Conservation (phyloP, 768 basidiomycete genomes). For the Cubamyces sp. region DNA sequence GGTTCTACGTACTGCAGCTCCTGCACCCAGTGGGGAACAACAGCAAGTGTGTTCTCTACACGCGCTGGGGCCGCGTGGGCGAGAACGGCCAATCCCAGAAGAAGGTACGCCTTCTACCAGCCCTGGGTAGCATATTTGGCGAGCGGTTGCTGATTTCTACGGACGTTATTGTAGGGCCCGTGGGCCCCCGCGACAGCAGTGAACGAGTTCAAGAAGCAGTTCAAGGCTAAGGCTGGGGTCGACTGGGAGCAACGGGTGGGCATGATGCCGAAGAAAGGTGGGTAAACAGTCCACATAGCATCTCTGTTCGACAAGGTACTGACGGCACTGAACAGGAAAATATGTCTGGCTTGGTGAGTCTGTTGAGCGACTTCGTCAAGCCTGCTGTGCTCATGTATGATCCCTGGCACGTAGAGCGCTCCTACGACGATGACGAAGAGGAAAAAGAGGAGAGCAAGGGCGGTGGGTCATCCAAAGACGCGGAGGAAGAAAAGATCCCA, state of each 20-base stretch:
- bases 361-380: background rate
- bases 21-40: slow-evolving; percentile 51
- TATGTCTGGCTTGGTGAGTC: slow-evolving; percentile 59
- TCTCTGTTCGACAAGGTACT: background rate
- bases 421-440: slow-evolving; percentile 40
- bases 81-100: slow-evolving; percentile 53
- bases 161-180: slow-evolving; percentile 45
- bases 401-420: slow-evolving; percentile 1
- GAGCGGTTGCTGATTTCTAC: background rate
- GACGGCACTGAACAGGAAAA: slow-evolving; percentile 46
- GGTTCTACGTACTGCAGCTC: slow-evolving; percentile 64
- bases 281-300: background rate
- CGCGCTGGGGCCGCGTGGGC: slow-evolving; percentile 67
- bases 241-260: slow-evolving; percentile 55
- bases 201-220: slow-evolving; percentile 62
- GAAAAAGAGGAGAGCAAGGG: slow-evolving; percentile 26
- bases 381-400: slow-evolving; percentile 8
- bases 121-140: background rate
- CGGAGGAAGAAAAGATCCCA: slow-evolving; percentile 45
- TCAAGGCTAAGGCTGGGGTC: slow-evolving; percentile 54
- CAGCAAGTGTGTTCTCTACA: slow-evolving; percentile 45
- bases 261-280: slow-evolving; percentile 56
- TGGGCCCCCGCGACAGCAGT: slow-evolving; percentile 45
- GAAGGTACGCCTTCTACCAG: slow-evolving; percentile 42
- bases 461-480: slow-evolving; percentile 35